phyloP scores from a whole-genome alignment of 176 grass and related monocot species.

The Ensete glaucum region DNA sequence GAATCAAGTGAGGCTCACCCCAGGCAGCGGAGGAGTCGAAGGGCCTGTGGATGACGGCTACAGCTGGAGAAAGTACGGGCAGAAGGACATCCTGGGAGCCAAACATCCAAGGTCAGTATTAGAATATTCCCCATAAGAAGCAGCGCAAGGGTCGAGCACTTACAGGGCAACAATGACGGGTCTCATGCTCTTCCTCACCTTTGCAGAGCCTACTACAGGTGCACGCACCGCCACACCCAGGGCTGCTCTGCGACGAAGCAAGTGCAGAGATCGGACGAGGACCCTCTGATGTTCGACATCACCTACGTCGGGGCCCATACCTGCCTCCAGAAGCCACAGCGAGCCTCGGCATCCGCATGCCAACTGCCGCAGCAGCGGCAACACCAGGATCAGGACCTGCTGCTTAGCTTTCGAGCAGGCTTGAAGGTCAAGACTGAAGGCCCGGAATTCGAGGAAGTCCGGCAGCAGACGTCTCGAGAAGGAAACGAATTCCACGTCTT shows the following conservation, averaged over 20 bases:
- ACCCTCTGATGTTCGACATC: constrained; percentile 59
- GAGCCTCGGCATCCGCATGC: background rate
- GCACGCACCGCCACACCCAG: constrained; percentile 56
- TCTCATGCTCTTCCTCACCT: background rate
- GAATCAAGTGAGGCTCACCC: constrained; percentile 36
- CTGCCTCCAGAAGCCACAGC: constrained; percentile 31
- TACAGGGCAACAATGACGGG: no score
- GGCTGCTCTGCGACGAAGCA: constrained; percentile 70
- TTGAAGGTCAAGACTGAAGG: background rate
- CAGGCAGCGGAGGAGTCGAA: constrained; percentile 26
- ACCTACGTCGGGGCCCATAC: constrained; percentile 56
- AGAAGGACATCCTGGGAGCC: constrained; percentile 92
- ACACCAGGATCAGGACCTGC: background rate
- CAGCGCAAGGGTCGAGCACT: no score
- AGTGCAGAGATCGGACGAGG: constrained; percentile 63
- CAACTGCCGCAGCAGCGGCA: background rate
- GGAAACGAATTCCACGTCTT: background rate
- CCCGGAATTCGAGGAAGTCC: constrained; percentile 15
- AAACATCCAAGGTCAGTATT: constrained; percentile 65
- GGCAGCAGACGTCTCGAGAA: no score
- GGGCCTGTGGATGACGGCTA: constrained; percentile 46
- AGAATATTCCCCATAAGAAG: background rate
- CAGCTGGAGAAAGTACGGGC: constrained; percentile 93
- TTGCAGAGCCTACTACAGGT: constrained; percentile 87
- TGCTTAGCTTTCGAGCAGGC: background rate